Base-by-base conservation (phyloP, 2,329 filamentous ascomycete species). In the Botrytis fabae region DNA sequence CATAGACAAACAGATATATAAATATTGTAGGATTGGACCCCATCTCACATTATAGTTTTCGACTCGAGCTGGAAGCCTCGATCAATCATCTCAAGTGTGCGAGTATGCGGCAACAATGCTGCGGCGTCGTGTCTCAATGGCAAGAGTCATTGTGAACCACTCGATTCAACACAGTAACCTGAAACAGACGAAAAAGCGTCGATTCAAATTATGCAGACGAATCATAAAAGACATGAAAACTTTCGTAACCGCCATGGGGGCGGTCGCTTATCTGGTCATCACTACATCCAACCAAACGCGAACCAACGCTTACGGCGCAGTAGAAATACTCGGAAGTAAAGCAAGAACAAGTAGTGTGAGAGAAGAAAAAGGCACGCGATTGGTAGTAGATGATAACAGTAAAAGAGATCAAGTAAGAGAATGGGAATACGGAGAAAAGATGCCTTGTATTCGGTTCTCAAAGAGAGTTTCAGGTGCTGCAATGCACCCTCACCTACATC, bases 21-120 rank as follows among this genome's bases (percentile, higher is more conserved):
- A 72, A 46, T 68, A 35, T 66, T 38, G 61, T 44, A 72, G 70
- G 70, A 72, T 48, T 72, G 70, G 70, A 54, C 70, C 70, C 70
- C 70, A 68, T 72, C 62, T 60, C 62, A 72, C 70, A 35, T 57
- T n/a, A 40, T 46, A 25, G 22, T 42, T 44, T 64, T n/a, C 6
- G 40, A 68, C 25, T 68, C 28, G 70, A 72, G 70, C 48, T 68
- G 62, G 62, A 68, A 46, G 70, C 62, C 70, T 68, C 46, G 22
- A 68, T 44, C 48, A 38, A 32, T 28, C 25, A 57, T 32, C 32
- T 44, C 25, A 32, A 57, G 48, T 35, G 42, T 59, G 61, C 48
- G 57, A 59, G 62, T 32, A 57, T 68, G 62, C 70, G 70, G 70
- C 70, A 66, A 68, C 18, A 28, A 20, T 40, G 70, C 70, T 72